Conservation (phyloP, 768 basidiomycete species). For the Cyclocybe aegerita region DNA sequence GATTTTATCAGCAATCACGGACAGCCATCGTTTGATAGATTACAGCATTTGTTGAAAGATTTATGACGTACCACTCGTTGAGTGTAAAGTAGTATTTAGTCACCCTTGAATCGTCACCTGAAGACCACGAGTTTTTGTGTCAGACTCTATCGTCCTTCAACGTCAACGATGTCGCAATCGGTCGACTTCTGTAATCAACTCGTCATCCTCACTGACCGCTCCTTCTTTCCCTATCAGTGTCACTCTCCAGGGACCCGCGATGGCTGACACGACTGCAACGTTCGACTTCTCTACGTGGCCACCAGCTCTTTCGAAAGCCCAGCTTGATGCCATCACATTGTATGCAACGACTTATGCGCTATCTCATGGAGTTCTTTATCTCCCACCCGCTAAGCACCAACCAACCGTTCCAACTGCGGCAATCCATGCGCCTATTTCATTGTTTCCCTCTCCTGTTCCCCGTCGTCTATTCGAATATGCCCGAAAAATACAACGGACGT, state of each 20-base stretch:
- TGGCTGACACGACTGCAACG: conserved; percentile 11
- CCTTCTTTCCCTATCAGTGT: not conserved
- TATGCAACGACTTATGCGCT: conserved; percentile 83
- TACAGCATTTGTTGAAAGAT: conserved; percentile 14
- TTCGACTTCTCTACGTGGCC: conserved; percentile 72
- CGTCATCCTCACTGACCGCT: not conserved
- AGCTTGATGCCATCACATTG: conserved; percentile 58
- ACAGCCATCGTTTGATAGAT: conserved; percentile 12
- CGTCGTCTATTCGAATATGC: conserved; percentile 67
- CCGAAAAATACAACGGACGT: conserved; percentile 64
- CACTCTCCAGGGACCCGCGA: not conserved
- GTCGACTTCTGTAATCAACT: conserved; percentile 11
- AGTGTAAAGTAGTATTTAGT: too few relatives aligned
- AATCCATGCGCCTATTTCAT: conserved; percentile 87
- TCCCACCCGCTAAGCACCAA: conserved; percentile 55
- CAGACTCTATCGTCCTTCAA: not conserved
- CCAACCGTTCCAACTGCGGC: conserved; percentile 60
- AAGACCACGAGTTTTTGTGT: too few relatives aligned
- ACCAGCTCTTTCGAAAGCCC: conserved; percentile 56
- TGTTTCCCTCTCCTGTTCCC: conserved; percentile 89
- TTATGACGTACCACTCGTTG: too few relatives aligned
- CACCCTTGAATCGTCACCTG: too few relatives aligned
- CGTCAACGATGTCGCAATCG: conserved; percentile 22
- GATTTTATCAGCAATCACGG: conserved; percentile 21
- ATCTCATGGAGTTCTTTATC: conserved; percentile 81